phyloP scores from a whole-genome alignment of 306 rosid genomes.

The Rosa lucieae region DNA sequence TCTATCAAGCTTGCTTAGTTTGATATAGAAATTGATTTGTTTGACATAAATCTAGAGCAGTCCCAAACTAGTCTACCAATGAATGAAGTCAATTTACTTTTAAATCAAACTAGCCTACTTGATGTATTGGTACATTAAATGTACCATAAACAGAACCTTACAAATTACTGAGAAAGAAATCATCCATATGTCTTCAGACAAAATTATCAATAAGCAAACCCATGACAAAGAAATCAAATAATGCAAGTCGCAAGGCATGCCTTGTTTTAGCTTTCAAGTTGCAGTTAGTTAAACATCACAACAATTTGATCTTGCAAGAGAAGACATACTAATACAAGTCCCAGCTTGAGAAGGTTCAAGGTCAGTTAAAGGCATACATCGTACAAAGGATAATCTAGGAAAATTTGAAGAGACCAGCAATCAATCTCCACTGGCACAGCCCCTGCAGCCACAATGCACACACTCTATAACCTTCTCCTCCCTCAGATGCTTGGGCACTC shows the following conservation, averaged over 20 bases:
- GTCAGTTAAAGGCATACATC: neutral
- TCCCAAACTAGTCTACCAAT: too few species aligned
- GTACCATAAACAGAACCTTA: neutral
- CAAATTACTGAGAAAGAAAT: neutral
- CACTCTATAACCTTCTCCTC: slow-evolving; percentile 88
- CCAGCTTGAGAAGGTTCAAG: neutral
- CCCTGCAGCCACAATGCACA: slow-evolving; percentile 83
- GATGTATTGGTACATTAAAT: neutral
- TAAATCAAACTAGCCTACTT: neutral
- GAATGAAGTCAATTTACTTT: too few species aligned
- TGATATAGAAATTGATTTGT: too few species aligned
- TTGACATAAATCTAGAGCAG: too few species aligned
- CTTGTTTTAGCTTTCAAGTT: neutral
- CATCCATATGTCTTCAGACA: neutral
- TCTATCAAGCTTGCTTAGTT: too few species aligned
- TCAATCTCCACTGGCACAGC: slow-evolving; percentile 91
- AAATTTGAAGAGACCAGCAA: slow-evolving; percentile 3
- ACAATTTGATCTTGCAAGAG: neutral
- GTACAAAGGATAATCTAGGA: neutral
- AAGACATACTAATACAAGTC: neutral
- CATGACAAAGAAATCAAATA: neutral
- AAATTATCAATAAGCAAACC: neutral
- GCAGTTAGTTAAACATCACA: neutral
- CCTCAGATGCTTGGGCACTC: slow-evolving; percentile 86
- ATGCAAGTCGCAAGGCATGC: neutral